Conservation (phyloP, 1,284 basidiomycete species). For the Xanthoconium separans region DNA sequence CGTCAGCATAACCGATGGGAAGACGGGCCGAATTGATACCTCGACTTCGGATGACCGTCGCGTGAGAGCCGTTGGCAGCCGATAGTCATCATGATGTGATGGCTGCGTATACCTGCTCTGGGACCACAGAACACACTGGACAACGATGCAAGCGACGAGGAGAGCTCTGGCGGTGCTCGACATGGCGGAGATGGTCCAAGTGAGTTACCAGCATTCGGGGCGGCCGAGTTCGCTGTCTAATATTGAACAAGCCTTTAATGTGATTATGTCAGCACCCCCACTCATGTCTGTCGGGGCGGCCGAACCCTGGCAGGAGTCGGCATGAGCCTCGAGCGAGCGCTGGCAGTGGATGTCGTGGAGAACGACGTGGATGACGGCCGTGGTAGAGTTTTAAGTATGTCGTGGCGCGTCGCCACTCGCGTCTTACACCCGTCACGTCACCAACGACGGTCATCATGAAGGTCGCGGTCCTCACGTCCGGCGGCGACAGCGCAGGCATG, state of each 20-base stretch:
- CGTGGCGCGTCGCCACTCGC: background rate
- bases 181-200: slow-evolving; percentile 28
- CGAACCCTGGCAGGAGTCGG: background rate
- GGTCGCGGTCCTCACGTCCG: slow-evolving; percentile 82
- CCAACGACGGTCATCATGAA: too few species aligned
- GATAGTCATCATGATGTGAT: background rate
- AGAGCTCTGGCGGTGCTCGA: slow-evolving; percentile 44
- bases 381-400: too few species aligned
- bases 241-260: too few species aligned
- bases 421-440: background rate
- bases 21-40: slow-evolving; percentile 3
- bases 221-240: too few species aligned
- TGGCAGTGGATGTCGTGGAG: background rate
- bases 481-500: slow-evolving; percentile 97
- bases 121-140: slow-evolving; percentile 67
- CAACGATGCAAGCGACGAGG: slow-evolving; percentile 49
- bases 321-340: background rate
- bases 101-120: slow-evolving; percentile 41
- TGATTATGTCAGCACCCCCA: background rate
- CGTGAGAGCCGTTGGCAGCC: background rate
- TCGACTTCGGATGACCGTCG: slow-evolving; percentile 10
- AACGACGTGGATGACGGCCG: background rate
- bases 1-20: background rate
- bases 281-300: background rate
- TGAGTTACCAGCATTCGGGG: background rate